Percentiles rank a stretch among this genome's conserved stretches.
These are phyloP conservation scores for Ophiostoma angusticollis DNA, from an alignment of 2,329 filamentous ascomycete species.

Conservation along the genomic window DNA sequence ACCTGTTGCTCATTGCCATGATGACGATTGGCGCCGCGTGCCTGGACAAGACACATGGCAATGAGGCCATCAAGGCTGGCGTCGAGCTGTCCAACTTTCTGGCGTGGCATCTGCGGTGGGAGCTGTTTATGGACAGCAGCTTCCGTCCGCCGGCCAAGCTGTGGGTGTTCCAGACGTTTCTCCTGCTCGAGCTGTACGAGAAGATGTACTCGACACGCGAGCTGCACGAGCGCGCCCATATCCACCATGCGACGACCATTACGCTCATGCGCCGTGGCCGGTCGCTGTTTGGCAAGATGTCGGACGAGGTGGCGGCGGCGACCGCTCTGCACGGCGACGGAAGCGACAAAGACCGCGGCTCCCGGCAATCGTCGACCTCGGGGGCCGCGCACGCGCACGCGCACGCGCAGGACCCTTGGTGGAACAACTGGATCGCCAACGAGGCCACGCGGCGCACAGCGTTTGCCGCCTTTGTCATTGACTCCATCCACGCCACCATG, in stretches of 20 bases:
- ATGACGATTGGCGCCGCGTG: constrained; percentile 89
- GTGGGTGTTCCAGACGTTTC: constrained; percentile 86
- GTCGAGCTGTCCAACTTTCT: constrained; percentile 79
- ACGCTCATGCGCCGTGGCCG: constrained; percentile 90
- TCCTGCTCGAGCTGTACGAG: constrained; percentile 86
- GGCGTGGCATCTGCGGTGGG: constrained; percentile 88
- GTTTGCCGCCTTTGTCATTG: constrained; percentile 88
- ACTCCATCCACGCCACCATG: constrained; percentile 94
- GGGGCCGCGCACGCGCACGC: constrained; percentile 51
- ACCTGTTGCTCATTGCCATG: constrained; percentile 71
- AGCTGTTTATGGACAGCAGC: constrained; percentile 83
- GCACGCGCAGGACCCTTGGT: constrained; percentile 75
- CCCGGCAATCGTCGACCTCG: constrained; percentile 48
- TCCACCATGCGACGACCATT: constrained; percentile 90
- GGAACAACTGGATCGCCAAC: constrained; percentile 91
- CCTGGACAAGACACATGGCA: constrained; percentile 68
- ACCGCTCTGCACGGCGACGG: constrained; percentile 57
- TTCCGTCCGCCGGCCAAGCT: constrained; percentile 87
- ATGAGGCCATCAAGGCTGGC: constrained; percentile 60
- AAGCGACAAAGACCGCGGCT: constrained; percentile 44
- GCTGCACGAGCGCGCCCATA: constrained; percentile 87
- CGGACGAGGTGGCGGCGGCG: constrained; percentile 74
- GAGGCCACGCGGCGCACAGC: constrained; percentile 83
- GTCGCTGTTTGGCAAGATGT: constrained; percentile 75
- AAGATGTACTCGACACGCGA: constrained; percentile 94